These are phyloP conservation scores for Proliferodiscus dingleyae DNA, from an alignment of 2,329 filamentous ascomycete species.

Conservation along the genomic window DNA sequence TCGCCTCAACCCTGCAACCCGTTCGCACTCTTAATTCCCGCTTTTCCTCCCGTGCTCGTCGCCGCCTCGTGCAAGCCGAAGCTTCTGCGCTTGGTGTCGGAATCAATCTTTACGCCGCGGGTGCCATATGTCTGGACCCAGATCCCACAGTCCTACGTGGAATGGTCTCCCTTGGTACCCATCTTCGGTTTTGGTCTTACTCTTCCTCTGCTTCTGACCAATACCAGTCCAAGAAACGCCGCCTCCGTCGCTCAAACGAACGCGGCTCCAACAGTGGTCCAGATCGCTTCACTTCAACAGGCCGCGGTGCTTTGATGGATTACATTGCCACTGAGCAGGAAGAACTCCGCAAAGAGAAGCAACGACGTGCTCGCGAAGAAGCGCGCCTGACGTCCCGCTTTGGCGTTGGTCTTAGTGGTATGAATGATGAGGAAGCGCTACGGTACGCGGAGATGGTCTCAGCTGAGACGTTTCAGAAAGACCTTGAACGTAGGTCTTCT, in stretches of 20 bases:
- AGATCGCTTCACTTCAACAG: constrained; percentile 55
- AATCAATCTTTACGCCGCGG: constrained; percentile 74
- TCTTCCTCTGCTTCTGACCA: constrained; percentile 74
- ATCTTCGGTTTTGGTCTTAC: constrained; percentile 90
- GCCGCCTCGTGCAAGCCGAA: constrained; percentile 64
- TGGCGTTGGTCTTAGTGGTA: constrained; percentile 68
- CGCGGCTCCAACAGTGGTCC: constrained; percentile 53
- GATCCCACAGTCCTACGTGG: constrained; percentile 82
- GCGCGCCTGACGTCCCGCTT: constrained; percentile 73
- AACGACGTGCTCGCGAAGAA: constrained; percentile 61
- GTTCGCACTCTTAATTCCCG: constrained; percentile 83
- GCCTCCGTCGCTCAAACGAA: constrained; percentile 58
- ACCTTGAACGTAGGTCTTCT: constrained; percentile 50
- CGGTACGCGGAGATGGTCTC: constrained; percentile 63
- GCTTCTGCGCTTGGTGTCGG: constrained; percentile 63
- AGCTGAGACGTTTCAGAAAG: constrained; percentile 52
- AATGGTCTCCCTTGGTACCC: constrained; percentile 79
- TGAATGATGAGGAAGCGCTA: constrained; percentile 62
- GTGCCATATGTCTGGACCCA: constrained; percentile 80
- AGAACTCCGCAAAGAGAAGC: constrained; percentile 71
- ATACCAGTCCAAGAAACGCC: constrained; percentile 73
- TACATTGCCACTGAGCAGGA: constrained; percentile 84
- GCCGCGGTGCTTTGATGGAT: constrained; percentile 66
- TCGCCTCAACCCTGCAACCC: constrained; percentile 73
- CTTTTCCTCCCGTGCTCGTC: constrained; percentile 76